phyloP scores from a whole-genome alignment of 768 basidiomycete species.

The Lactarius deliciosus region DNA sequence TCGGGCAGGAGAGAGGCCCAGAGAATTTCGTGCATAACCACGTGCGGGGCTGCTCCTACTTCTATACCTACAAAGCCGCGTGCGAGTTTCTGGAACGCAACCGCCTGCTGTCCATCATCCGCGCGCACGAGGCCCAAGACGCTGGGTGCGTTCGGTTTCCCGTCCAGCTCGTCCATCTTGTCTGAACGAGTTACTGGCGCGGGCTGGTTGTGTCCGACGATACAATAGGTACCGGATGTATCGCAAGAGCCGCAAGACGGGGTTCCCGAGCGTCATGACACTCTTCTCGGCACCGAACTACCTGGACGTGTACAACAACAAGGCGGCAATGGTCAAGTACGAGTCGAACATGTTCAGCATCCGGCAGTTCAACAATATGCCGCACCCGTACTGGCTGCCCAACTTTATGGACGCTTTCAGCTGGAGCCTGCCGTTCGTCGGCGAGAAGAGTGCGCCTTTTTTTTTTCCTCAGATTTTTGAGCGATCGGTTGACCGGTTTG shows the following conservation, averaged over 20 bases:
- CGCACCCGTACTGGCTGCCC: conserved; percentile 93
- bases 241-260: conserved; percentile 96
- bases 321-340: conserved; percentile 98
- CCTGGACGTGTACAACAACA: conserved; percentile 98
- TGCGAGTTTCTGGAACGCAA: conserved; percentile 98
- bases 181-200: conserved; percentile 8
- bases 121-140: conserved; percentile 98
- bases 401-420: conserved; percentile 99
- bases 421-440: conserved; percentile 96
- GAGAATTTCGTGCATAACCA: conserved; percentile 96
- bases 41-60: conserved; percentile 95
- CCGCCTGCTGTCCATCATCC: conserved; percentile 92
- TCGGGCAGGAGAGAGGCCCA: conserved; percentile 86
- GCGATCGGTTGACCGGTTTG: conserved; percentile 8
- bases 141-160: conserved; percentile 55
- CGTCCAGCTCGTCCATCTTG: conserved; percentile 38
- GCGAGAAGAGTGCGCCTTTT: conserved; percentile 79
- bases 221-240: conserved; percentile 89
- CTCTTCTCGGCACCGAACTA: conserved; percentile 99
- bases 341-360: conserved; percentile 99
- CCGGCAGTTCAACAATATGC: conserved; percentile 94
- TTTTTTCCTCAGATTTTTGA: background rate
- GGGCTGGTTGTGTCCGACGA: background rate
- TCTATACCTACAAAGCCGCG: conserved; percentile 93
- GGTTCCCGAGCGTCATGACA: conserved; percentile 99